Evolutionary conservation across 192 early-diverging fungal species (phyloP).

Genomic region (Phlyctochytrium arcticum): DNA sequence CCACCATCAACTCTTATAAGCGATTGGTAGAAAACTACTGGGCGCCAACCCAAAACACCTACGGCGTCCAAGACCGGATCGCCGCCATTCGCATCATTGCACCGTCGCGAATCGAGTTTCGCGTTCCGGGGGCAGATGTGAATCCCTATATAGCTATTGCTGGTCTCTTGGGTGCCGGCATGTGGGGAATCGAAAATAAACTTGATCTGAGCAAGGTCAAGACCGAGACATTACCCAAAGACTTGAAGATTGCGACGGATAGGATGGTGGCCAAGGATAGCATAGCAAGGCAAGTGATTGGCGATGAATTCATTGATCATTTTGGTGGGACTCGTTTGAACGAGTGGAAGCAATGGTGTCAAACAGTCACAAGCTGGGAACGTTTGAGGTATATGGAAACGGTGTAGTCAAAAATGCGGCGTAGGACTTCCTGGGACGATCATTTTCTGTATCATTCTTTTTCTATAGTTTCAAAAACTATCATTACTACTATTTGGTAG

Average conservation of each 20-base stretch:
- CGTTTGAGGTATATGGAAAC: slow-evolving; percentile 44
- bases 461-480: too few relatives aligned
- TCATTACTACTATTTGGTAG: too few relatives aligned
- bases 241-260: slow-evolving; percentile 60
- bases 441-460: too few relatives aligned
- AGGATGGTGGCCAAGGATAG: slow-evolving; percentile 61
- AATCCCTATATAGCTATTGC: slow-evolving; percentile 75
- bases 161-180: slow-evolving; percentile 65
- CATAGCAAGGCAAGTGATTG: slow-evolving; percentile 66
- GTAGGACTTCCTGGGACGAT: background rate
- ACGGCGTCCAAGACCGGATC: slow-evolving; percentile 71
- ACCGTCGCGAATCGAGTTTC: slow-evolving; percentile 65
- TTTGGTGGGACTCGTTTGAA: slow-evolving; percentile 68
- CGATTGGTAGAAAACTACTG: slow-evolving; percentile 78
- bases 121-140: slow-evolving; percentile 79
- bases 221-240: slow-evolving; percentile 46
- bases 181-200: slow-evolving; percentile 63
- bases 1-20: slow-evolving; percentile 82
- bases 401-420: slow-evolving; percentile 3
- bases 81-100: slow-evolving; percentile 73
- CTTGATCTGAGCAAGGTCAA: slow-evolving; percentile 33
- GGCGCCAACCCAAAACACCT: slow-evolving; percentile 78
- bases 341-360: slow-evolving; percentile 72
- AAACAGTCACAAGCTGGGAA: slow-evolving; percentile 73
- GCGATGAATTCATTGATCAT: slow-evolving; percentile 75